Evolutionary conservation across 495 filamentous ascomycete genomes (phyloP).

Genomic region (Amniculicola lignicola): DNA sequence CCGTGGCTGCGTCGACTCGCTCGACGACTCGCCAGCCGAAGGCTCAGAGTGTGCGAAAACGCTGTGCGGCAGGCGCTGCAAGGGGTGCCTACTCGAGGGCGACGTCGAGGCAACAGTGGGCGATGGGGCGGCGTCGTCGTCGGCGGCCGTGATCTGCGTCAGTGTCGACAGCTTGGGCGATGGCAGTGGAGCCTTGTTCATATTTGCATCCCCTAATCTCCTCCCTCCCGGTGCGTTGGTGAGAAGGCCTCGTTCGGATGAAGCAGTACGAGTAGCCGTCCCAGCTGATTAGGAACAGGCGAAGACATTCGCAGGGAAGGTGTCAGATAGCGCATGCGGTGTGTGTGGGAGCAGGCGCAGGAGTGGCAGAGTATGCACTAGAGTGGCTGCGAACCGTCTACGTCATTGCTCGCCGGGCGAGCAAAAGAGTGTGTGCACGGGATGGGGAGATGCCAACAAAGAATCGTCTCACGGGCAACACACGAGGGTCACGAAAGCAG

Average conservation of each 20-base stretch:
- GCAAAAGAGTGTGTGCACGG: no score
- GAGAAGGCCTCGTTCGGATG: slow-evolving; percentile 3
- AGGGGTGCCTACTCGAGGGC: slow-evolving; percentile 5
- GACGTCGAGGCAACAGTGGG: background rate
- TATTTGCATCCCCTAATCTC: slow-evolving; percentile 22
- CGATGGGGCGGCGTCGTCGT: slow-evolving; percentile 3
- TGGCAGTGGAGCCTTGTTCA: slow-evolving; percentile 23
- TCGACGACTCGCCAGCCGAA: background rate
- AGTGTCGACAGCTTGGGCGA: slow-evolving; percentile 25
- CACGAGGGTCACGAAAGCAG: no score
- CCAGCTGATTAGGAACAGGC: background rate
- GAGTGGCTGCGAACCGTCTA: no score
- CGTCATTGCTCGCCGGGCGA: no score
- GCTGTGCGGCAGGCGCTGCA: slow-evolving; percentile 11
- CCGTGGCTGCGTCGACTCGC: background rate
- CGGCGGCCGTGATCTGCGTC: background rate
- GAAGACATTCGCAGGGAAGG: slow-evolving; percentile 14
- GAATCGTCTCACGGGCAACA: no score
- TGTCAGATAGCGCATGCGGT: background rate
- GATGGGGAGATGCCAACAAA: no score
- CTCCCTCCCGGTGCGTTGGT: slow-evolving; percentile 16
- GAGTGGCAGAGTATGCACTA: no score
- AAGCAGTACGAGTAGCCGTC: slow-evolving; percentile 3
- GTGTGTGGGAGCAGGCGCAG: no score
- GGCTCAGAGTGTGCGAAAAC: background rate